Evolutionary conservation across 805 yeast species (phyloP), one percentile per base, ranked within the genome.

Genomic region (Yamadazyma nakazawae): DNA sequence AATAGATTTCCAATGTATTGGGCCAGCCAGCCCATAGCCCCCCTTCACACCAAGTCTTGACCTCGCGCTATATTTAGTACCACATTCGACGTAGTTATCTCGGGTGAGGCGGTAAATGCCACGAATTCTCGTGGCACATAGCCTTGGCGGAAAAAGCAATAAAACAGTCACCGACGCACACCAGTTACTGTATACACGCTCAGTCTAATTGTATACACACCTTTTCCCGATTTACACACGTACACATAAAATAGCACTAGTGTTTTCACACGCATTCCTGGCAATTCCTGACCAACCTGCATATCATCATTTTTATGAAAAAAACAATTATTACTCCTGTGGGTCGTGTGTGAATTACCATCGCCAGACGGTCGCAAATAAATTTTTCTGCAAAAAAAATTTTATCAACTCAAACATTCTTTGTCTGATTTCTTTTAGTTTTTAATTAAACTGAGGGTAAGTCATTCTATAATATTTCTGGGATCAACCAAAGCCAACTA

Each of bases 401-500:
- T 41, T 41, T 41, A 32, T 19, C 19, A 26, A 24, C 31, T 35
- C 39, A 26, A 26, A 26, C 45, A 26, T 35, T 42, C 16, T 37
- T 36, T 43, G 47, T 43, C 35, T 48, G 51, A 37, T 40, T 28
- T 30, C 47, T 42, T 42, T 47, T 47, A 50, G 54, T 50, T 50
- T 50, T 50, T 50, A 50, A 50, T 43, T 50, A 50, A 50, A 47
- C 54, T 50, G 34, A 41, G 41, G 42, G 45, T 28, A 34, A 21
- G 34, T 42, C 45, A 35, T 42, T 42, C 39, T 30, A 19, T 19
- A 12, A 28, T 13, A 28, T 28, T 12, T 28, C 32, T 28, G 32
- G 32, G 32, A 28, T 28, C 12, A 28, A 28, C 9, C 12, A 28
- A 28, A 28, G 32, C 32, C 32, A 28, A 12, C 32, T 5, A 3